A percentile compares a stretch with the other conserved stretches of the same genome.
Evolutionary conservation across 371 early-diverging fungal species (phyloP).

Genomic region (Apophysomyces ossiformis): DNA sequence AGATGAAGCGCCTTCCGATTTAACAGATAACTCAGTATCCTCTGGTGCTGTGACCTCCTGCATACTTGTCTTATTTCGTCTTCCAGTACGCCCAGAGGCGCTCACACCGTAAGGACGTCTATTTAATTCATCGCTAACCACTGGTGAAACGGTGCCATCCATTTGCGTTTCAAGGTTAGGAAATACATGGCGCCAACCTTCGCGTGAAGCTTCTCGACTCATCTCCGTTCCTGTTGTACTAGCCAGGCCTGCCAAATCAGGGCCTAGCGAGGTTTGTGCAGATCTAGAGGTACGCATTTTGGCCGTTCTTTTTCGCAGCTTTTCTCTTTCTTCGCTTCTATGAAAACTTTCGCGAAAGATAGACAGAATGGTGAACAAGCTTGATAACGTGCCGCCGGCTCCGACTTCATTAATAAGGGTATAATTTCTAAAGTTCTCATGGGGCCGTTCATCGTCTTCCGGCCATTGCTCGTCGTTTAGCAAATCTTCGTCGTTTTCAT

Average conservation of each 20-base stretch:
- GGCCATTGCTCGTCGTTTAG: conserved; percentile 28
- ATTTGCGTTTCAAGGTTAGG: conserved; percentile 39
- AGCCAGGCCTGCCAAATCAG: conserved; percentile 9
- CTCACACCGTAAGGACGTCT: background rate
- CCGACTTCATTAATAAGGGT: conserved; percentile 88
- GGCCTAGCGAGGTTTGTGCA: conserved; percentile 16
- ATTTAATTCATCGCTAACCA: background rate
- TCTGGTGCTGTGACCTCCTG: background rate
- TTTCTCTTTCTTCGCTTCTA: conserved; percentile 56
- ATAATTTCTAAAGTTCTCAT: conserved; percentile 58
- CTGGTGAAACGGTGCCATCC: background rate
- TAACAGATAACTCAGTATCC: background rate
- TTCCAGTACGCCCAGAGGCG: background rate
- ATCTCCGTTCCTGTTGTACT: conserved; percentile 18
- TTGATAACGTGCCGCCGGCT: conserved; percentile 90
- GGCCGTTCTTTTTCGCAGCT: conserved; percentile 33
- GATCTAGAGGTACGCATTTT: conserved; percentile 8
- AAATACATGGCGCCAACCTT: conserved; percentile 54
- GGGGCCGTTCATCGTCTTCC: conserved; percentile 24
- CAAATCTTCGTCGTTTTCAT: conserved; percentile 24
- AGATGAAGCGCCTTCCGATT: background rate
- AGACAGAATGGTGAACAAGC: conserved; percentile 90
- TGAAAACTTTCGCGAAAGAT: conserved; percentile 85
- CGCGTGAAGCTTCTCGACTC: conserved; percentile 33
- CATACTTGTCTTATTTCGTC: background rate